These are phyloP conservation scores for Xylariales sp. DNA, from an alignment of 2,329 filamentous ascomycete genomes.

Conservation along the genomic window DNA sequence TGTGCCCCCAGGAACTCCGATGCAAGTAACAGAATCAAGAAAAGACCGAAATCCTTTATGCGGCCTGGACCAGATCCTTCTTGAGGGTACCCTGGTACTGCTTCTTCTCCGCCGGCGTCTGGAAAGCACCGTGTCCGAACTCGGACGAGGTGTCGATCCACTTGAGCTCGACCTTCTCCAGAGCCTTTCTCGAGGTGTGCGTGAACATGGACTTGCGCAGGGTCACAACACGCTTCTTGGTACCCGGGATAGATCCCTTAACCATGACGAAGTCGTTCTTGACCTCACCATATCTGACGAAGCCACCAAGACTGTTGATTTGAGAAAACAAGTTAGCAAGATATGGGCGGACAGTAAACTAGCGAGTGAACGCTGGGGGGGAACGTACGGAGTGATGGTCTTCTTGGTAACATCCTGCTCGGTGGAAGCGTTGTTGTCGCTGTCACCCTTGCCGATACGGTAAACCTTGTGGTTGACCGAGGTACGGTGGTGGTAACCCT, in stretches of 20 bases:
- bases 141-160: slow-evolving; percentile 99
- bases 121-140: slow-evolving; percentile 99
- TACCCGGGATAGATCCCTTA: slow-evolving; percentile 96
- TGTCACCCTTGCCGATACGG: slow-evolving; percentile 89
- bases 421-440: slow-evolving; percentile 90
- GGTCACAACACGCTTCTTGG: slow-evolving; percentile 99
- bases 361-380: not conserved
- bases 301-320: slow-evolving; percentile 84
- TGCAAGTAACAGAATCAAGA: slow-evolving; percentile 45
- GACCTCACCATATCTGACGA: slow-evolving; percentile 98
- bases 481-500: slow-evolving; percentile 99
- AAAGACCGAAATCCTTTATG: slow-evolving; percentile 33
- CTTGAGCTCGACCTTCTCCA: slow-evolving; percentile 99
- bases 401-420: slow-evolving; percentile 98
- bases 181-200: slow-evolving; percentile 90
- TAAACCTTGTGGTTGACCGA: slow-evolving; percentile 99
- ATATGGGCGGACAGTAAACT: too few relatives aligned
- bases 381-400: slow-evolving; percentile 95
- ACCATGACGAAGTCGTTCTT: slow-evolving; percentile 99
- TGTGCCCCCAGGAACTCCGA: slow-evolving; percentile 52
- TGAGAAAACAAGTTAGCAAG: slow-evolving; percentile 12
- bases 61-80: slow-evolving; percentile 72
- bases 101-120: slow-evolving; percentile 97
- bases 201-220: slow-evolving; percentile 98
- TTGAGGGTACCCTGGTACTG: slow-evolving; percentile 97